A percentile compares a stretch with the other conserved stretches of the same genome.
These are phyloP conservation scores for Sporothrix globosa DNA, from an alignment of 2,329 filamentous ascomycete species.

Conservation along the genomic window DNA sequence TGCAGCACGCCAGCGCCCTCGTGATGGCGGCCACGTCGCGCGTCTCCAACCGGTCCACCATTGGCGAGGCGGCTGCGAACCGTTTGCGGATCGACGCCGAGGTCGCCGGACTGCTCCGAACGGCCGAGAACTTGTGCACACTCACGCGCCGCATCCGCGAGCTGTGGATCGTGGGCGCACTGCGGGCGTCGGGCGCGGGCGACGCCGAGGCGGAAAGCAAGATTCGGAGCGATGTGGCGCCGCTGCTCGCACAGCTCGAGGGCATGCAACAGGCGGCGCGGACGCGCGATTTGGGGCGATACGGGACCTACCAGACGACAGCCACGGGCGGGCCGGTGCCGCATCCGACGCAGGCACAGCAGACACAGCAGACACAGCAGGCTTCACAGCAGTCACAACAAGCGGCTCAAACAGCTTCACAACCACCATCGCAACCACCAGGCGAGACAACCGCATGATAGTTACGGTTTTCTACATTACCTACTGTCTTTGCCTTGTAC, in stretches of 20 bases:
- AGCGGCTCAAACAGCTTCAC: neutral
- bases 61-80: slow-evolving; percentile 48
- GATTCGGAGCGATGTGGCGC: slow-evolving; percentile 45
- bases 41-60: slow-evolving; percentile 42
- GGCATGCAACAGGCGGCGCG: slow-evolving; percentile 40
- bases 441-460: neutral
- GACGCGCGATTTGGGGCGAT: slow-evolving; percentile 35
- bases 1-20: slow-evolving; percentile 51
- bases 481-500: neutral
- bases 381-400: neutral
- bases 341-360: neutral
- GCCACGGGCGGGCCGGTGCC: slow-evolving; percentile 24
- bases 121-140: slow-evolving; percentile 50
- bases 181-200: slow-evolving; percentile 50
- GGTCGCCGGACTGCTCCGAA: slow-evolving; percentile 46
- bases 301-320: slow-evolving; percentile 38
- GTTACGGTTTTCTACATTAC: neutral
- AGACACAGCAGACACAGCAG: neutral
- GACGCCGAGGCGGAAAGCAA: slow-evolving; percentile 45
- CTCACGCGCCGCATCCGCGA: slow-evolving; percentile 55
- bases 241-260: slow-evolving; percentile 44
- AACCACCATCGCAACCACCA: neutral
- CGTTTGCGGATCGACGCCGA: slow-evolving; percentile 48
- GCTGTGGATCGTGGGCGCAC: slow-evolving; percentile 54
- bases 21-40: slow-evolving; percentile 46